Percentiles rank a stretch among this genome's conserved stretches.
Evolutionary conservation across 306 rosid genomes (phyloP).

Genomic region (Sicyos edulis): DNA sequence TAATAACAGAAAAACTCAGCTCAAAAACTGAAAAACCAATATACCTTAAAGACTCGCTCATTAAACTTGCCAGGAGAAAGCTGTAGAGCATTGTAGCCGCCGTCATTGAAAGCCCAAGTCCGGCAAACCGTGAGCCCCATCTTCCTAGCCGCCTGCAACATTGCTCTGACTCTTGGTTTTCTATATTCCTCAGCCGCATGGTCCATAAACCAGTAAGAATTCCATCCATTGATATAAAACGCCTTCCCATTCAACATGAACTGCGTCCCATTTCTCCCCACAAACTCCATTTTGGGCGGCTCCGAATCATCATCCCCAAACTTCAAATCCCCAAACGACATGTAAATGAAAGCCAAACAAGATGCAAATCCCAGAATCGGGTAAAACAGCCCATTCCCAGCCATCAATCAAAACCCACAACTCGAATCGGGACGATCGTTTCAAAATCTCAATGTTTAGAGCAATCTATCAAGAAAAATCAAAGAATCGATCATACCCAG

Average conservation of each 20-base stretch:
- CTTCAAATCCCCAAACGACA: too few relatives aligned
- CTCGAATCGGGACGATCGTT: constrained; percentile 28
- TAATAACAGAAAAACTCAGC: not conserved
- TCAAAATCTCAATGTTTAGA: constrained; percentile 27
- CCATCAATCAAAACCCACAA: constrained; percentile 38
- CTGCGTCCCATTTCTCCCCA: constrained; percentile 66
- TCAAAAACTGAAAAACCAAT: constrained; percentile 1
- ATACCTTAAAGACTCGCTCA: constrained; percentile 79
- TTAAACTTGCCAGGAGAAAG: constrained; percentile 74
- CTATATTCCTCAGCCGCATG: constrained; percentile 56
- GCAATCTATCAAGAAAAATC: constrained; percentile 30
- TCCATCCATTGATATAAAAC: constrained; percentile 90
- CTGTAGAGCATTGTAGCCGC: constrained; percentile 86
- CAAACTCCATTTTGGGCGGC: constrained; percentile 47
- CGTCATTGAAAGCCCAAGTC: constrained; percentile 97
- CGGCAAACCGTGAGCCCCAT: constrained; percentile 97
- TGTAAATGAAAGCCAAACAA: constrained; percentile 51
- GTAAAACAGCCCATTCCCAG: constrained; percentile 54
- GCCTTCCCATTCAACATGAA: constrained; percentile 61
- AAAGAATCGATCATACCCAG: constrained; percentile 25
- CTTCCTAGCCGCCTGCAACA: constrained; percentile 61
- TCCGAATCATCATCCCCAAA: constrained; percentile 21
- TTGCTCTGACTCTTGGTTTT: constrained; percentile 53
- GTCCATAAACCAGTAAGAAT: constrained; percentile 91
- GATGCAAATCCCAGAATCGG: constrained; percentile 71